Evolutionary conservation across 495 filamentous ascomycete genomes (phyloP), one percentile per base, ranked within the genome.

Genomic region (Parathielavia appendiculata): DNA sequence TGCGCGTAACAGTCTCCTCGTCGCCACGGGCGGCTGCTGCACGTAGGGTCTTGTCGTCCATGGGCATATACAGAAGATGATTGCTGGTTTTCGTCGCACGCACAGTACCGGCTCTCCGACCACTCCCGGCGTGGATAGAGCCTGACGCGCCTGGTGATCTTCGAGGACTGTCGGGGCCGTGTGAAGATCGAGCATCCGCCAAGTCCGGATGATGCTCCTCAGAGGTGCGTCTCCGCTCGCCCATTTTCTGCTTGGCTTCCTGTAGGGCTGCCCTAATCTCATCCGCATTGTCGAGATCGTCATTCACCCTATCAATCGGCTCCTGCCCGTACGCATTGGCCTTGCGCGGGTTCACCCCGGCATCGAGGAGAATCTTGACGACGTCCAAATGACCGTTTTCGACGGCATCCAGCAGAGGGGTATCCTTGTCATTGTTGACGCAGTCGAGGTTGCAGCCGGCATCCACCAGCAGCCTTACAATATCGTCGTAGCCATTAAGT

Each of bases 351-450:
- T 98, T 92, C 7, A 92, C 91, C 34, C 91, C 90, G 22, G 89
- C 88, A 35, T 86, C 83, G 10, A 98, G 79, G 30, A 97, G 72
- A 12, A 95, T 76, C 66, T 86, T 89, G 19, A 98, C 90, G 12
- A 97, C 91, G n/a, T 87, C 89, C 5, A 95, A 68, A 66, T 97
- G 89, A 1, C 90, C 88, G 66, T 97, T 97, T 63, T 97, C 92
- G 30, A 96, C 88, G 0, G 93, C 93, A 76, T 98, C 93, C 43
- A 97, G 88, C 35, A 98, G 78, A 19, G 93, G 95, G 0, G 93
- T 96, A 61, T 98, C 93, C 67, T 87, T 87, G 64, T 96, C 89
- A 49, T 91, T 87, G 66, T 89, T 90, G 50, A 81, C 76, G 50
- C 80, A 81, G 61, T 96, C 86, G 14, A 90, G 82, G 54, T 90